phyloP scores from a whole-genome alignment of 441 rosid species.

The Erysimum cheiri region DNA sequence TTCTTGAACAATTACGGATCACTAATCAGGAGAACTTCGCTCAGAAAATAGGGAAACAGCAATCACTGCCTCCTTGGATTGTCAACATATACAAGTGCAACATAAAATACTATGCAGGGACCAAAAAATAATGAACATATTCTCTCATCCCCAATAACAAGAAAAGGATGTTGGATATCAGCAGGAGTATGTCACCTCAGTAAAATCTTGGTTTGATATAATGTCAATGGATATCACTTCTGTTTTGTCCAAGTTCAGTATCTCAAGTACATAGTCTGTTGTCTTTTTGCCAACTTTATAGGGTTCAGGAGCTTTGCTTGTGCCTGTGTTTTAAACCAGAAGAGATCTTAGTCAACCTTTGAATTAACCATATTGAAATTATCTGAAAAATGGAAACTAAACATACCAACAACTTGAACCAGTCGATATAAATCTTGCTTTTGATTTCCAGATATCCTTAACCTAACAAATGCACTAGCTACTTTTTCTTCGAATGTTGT shows the following conservation, averaged over 20 bases:
- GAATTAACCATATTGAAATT: constrained; percentile 11
- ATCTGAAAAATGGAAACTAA: constrained; percentile 28
- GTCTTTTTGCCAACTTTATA: constrained; percentile 86
- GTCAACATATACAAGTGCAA: constrained; percentile 33
- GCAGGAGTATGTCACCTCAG: constrained; percentile 70
- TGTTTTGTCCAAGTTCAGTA: constrained; percentile 85
- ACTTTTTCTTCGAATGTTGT: constrained; percentile 79
- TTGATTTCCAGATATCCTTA: constrained; percentile 86
- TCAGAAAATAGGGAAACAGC: constrained; percentile 23
- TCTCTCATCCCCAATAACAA: constrained; percentile 6
- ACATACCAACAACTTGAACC: constrained; percentile 84
- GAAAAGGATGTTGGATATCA: constrained; percentile 8
- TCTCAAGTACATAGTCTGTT: constrained; percentile 71
- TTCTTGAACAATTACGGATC: constrained; percentile 2
- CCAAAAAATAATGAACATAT: neutral
- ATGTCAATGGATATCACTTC: constrained; percentile 82
- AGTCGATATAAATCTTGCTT: constrained; percentile 96
- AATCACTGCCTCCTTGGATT: constrained; percentile 16
- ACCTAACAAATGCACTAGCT: constrained; percentile 82
- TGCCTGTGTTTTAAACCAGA: constrained; percentile 56
- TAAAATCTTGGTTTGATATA: constrained; percentile 93
- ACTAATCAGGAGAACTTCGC: constrained; percentile 1
- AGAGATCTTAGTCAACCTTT: constrained; percentile 30
- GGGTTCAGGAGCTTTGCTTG: constrained; percentile 75
- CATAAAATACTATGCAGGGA: constrained; percentile 14